These are phyloP conservation scores for Serpula lacrymans DNA, from an alignment of 768 basidiomycete species.

Conservation along the genomic window DNA sequence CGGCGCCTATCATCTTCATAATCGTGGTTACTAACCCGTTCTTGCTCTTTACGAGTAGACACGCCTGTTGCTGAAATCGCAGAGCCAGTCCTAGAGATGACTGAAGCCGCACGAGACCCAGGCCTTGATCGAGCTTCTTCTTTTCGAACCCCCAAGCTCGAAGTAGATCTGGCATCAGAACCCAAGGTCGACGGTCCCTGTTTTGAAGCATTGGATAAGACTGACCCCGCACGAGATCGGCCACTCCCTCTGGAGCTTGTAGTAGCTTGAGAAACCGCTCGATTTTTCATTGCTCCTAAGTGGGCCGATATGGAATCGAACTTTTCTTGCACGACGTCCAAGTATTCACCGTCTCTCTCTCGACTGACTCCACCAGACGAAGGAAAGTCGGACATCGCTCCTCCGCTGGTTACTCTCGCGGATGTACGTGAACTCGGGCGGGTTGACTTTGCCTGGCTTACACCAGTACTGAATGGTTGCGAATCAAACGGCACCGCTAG, in stretches of 20 bases:
- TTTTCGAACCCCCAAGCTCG: slow-evolving; percentile 1
- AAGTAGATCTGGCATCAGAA: too few species aligned
- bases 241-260: neutral
- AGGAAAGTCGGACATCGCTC: too few species aligned
- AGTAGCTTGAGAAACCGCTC: neutral
- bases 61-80: too few species aligned
- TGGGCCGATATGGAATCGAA: slow-evolving; percentile 27
- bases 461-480: too few species aligned
- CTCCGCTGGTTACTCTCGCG: too few species aligned
- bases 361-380: too few species aligned
- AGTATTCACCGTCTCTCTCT: slow-evolving; percentile 12
- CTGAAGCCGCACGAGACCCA: neutral
- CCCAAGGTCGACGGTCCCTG: slow-evolving; percentile 10
- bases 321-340: slow-evolving; percentile 4
- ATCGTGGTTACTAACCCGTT: slow-evolving; percentile 12
- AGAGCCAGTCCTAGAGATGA: neutral
- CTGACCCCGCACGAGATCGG: neutral
- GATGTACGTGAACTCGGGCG: too few species aligned
- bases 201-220: neutral
- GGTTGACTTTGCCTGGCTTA: too few species aligned
- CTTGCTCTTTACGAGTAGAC: too few species aligned
- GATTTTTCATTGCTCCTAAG: too few species aligned
- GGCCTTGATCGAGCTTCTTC: slow-evolving; percentile 4
- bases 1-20: slow-evolving; percentile 6
- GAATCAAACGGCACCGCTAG: too few species aligned